Conservation (phyloP, 768 basidiomycete species). For the Filobasidium floriforme region DNA sequence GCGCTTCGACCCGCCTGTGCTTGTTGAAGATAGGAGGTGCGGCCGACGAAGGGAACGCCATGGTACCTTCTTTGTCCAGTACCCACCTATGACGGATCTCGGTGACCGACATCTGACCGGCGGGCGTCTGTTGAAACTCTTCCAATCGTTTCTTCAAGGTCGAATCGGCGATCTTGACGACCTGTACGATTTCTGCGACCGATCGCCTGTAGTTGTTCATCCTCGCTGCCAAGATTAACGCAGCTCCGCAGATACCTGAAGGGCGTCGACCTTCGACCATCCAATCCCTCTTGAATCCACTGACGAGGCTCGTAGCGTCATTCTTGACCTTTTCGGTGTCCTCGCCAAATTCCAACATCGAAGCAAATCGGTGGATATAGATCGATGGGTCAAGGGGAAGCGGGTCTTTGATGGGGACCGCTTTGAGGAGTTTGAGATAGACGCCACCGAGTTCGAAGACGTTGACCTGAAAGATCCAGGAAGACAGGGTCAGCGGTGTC, state of each 20-base stretch:
- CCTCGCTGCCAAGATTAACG: slow-evolving; percentile 83
- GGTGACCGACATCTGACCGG: slow-evolving; percentile 77
- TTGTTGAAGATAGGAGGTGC: slow-evolving; percentile 35
- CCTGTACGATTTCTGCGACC: slow-evolving; percentile 92
- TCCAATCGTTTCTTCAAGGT: slow-evolving; percentile 87
- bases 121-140: slow-evolving; percentile 86
- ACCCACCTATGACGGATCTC: slow-evolving; percentile 50
- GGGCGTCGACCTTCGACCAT: slow-evolving; percentile 91
- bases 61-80: neutral
- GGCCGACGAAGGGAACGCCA: slow-evolving; percentile 15
- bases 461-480: slow-evolving; percentile 60
- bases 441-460: slow-evolving; percentile 95
- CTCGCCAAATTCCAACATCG: slow-evolving; percentile 90
- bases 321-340: slow-evolving; percentile 84
- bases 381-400: slow-evolving; percentile 92
- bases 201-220: slow-evolving; percentile 97
- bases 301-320: slow-evolving; percentile 87
- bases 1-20: slow-evolving; percentile 25
- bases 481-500: neutral
- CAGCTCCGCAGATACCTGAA: slow-evolving; percentile 95
- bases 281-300: slow-evolving; percentile 93
- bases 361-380: slow-evolving; percentile 90
- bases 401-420: slow-evolving; percentile 67
- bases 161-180: slow-evolving; percentile 96
- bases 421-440: slow-evolving; percentile 83